Base-by-base conservation (phyloP, 768 basidiomycete genomes). In the Tephrocybe sp. region DNA sequence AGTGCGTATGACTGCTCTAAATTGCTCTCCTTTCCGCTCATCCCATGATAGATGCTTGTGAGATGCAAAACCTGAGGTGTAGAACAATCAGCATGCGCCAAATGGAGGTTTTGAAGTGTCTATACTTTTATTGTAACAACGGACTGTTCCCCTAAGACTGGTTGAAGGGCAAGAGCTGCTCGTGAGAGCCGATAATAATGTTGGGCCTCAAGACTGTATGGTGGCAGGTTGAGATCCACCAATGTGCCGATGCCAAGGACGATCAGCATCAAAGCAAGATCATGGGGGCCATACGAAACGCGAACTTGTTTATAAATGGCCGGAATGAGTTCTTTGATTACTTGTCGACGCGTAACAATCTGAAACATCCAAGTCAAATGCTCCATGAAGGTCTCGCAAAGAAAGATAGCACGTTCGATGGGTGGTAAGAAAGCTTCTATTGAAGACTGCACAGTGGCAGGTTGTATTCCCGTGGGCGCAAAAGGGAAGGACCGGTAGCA, bases 1-100 rank as follows among this genome's bases (percentile, higher is more conserved):
- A 80, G 60, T 24, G 69, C 62, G 54, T 73, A 79, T 0, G 73
- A 76, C 26, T 71, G 65, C 51, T 77, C 78, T 13, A 78, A 55
- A 56, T 79, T 80, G 41, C 66, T 67, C 54, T 80, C 77, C 54
- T 77, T 71, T 24, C 77, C 77, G 55, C 77, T 77, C 69, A 80
- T 70, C 37, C 77, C 77, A 51, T 77, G 75, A 63, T 78, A 79
- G 28, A 79, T 68, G 50, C 77, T 78, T 74, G 79, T 79, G 25
- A 80, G 65, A 62, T 79, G 75, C 25, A 80, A 52, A 5, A 70
- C 71, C 73, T 76, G 42, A n/a, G 21, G 6, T 18, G 37, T 18
- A 1, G 30, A 18, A 26, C 13, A 32, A 30, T 9, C 16, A 2
- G 41, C 15, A 38, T 16, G 15, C 31, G 13, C 9, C 36, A 22